Percentiles rank a stretch among this genome's conserved stretches.
Conservation (phyloP, 768 basidiomycete genomes). For the Tephrocybe sp. region DNA sequence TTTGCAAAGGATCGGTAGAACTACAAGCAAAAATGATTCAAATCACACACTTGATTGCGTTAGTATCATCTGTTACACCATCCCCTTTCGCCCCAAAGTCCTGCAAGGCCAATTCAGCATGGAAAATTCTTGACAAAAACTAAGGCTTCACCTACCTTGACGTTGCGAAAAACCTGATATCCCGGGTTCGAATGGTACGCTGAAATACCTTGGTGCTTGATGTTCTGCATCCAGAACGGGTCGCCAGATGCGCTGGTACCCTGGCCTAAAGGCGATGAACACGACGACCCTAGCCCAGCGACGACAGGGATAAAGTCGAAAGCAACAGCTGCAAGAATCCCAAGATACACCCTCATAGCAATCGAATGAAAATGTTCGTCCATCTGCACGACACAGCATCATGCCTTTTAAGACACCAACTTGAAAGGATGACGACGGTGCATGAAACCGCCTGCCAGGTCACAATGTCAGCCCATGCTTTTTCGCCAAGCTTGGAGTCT, state of each 20-base stretch:
- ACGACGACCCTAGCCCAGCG: slow-evolving; percentile 39
- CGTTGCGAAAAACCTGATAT: slow-evolving; percentile 77
- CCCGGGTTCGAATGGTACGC: slow-evolving; percentile 57
- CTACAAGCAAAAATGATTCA: slow-evolving; percentile 9
- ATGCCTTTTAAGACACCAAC: not conserved
- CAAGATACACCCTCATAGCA: no score
- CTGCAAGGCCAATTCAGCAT: slow-evolving; percentile 15
- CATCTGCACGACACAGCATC: not conserved
- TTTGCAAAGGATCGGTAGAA: not conserved
- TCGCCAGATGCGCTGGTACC: slow-evolving; percentile 53
- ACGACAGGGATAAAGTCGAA: slow-evolving; percentile 7
- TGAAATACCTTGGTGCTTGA: slow-evolving; percentile 69
- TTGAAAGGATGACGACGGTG: not conserved
- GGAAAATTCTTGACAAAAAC: not conserved
- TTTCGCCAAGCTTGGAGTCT: no score
- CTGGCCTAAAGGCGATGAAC: slow-evolving; percentile 40
- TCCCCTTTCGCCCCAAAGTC: slow-evolving; percentile 48
- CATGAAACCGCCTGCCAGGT: no score
- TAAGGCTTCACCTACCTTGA: slow-evolving; percentile 39
- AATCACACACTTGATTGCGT: slow-evolving; percentile 61
- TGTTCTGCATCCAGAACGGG: slow-evolving; percentile 69
- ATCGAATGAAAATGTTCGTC: not conserved
- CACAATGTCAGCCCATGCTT: no score
- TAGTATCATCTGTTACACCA: slow-evolving; percentile 72
- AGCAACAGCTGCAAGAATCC: not conserved